A percentile compares a stretch with the other conserved stretches of the same genome.
Conservation (phyloP, 495 filamentous ascomycete genomes). For the Trichoderma asperelloides region DNA sequence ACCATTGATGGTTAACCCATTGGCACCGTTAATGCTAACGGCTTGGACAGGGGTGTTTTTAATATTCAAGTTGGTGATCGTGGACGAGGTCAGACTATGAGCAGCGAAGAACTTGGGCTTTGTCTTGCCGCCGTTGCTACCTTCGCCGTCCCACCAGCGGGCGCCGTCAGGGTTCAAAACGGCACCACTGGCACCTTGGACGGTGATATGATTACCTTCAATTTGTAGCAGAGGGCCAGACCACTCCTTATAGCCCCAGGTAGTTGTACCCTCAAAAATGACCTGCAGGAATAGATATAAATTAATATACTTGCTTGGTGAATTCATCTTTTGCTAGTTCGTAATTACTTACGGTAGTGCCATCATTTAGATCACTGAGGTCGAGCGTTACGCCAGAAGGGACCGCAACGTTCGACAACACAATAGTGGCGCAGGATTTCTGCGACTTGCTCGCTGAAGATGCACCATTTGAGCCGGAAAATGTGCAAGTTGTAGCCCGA, state of each 20-base stretch:
- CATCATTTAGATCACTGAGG: slow-evolving; percentile 31
- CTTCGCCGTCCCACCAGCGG: slow-evolving; percentile 44
- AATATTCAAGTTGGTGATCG: slow-evolving; percentile 32
- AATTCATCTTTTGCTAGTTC: background rate
- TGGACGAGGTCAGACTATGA: slow-evolving; percentile 29
- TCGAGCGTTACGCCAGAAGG: slow-evolving; percentile 41
- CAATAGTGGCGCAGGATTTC: slow-evolving; percentile 35
- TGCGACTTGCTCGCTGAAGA: slow-evolving; percentile 30
- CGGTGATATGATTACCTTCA: slow-evolving; percentile 36
- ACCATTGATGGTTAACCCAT: slow-evolving; percentile 38
- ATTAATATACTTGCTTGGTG: background rate
- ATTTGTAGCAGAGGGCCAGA: slow-evolving; percentile 40
- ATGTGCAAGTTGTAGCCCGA: slow-evolving; percentile 24
- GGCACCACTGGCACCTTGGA: slow-evolving; percentile 34
- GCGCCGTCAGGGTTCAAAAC: slow-evolving; percentile 39
- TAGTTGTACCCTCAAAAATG: slow-evolving; percentile 43
- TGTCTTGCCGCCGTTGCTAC: slow-evolving; percentile 41
- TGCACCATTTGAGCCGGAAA: slow-evolving; percentile 26
- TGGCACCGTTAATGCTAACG: slow-evolving; percentile 45
- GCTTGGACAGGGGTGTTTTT: slow-evolving; percentile 54
- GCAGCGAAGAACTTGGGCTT: slow-evolving; percentile 49
- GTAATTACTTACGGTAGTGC: slow-evolving; percentile 29
- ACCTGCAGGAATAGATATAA: slow-evolving; percentile 17
- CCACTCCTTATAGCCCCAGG: slow-evolving; percentile 44
- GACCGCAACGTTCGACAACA: slow-evolving; percentile 34